Evolutionary conservation across 2,329 filamentous ascomycete genomes (phyloP).

Genomic region (Fusarium siculi): DNA sequence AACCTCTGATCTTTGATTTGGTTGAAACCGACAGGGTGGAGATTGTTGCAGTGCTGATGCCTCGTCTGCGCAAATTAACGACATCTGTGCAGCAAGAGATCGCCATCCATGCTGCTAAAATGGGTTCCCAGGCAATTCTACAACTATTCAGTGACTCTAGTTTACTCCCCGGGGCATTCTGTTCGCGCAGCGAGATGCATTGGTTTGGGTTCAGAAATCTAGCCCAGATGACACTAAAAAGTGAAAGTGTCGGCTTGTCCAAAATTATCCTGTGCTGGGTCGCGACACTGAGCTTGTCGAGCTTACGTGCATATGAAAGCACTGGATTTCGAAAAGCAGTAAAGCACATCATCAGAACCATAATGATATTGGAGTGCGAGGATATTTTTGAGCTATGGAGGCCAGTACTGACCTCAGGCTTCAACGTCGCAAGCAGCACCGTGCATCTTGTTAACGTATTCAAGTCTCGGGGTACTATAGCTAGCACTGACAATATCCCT

Average conservation of each 20-base stretch:
- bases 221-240: accelerated
- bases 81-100: accelerated
- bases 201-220: accelerated
- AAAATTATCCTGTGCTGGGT: accelerated
- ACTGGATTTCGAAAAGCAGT: too few relatives aligned
- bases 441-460: too few relatives aligned
- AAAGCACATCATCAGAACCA: too few relatives aligned
- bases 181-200: accelerated
- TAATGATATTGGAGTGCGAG: too few relatives aligned
- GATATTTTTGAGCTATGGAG: too few relatives aligned
- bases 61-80: accelerated
- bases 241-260: accelerated
- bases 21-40: accelerated
- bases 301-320: too few relatives aligned
- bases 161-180: accelerated
- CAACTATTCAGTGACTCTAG: not conserved
- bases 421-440: too few relatives aligned
- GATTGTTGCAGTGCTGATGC: accelerated
- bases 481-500: too few relatives aligned
- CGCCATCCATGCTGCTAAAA: accelerated
- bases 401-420: too few relatives aligned
- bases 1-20: not conserved
- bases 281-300: too few relatives aligned
- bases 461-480: too few relatives aligned
- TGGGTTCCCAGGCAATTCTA: accelerated